Base-by-base conservation (phyloP, 768 basidiomycete species). In the Amanita brunnescens region DNA sequence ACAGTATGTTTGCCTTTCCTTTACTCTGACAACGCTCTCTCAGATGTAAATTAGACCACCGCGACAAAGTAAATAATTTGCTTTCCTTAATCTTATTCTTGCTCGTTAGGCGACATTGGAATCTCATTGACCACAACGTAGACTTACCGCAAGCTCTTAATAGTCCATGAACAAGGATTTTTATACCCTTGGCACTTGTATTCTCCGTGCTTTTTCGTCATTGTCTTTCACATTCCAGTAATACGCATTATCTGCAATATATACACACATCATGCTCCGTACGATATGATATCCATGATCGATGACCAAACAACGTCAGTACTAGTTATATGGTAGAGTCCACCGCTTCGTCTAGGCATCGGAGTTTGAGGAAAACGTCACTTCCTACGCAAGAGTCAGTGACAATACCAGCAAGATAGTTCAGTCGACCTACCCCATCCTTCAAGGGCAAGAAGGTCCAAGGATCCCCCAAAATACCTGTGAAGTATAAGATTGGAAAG, bases 391-490 rank as follows among this genome's bases (percentile, higher is more conserved):
- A 8, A 39, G 47, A 12, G 44, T 58, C 29, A 57, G 52, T 53
- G 33, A 55, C 51, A 33, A 24, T 35, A 18, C 10, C 13, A 23
- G 13, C 33, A 9, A 53, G 18, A 39, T 18, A 48, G 54, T n/a
- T 18, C 39, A 35, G 6, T 76, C n/a, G 38, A 38, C 34, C 62
- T 59, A 79, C 88, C 89, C 87, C 87, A 91, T 9, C 90, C 87
- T 62, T 91, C 85, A 41, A 94, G 63, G 1, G 86, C 83, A 54
- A 87, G 78, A 38, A 95, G 69, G 57, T 92, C 86, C 21, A 94
- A 72, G 4, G 84, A 84, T 14, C 91, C 91, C 8, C 91, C 90
- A 58, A 94, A 94, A 63, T 93, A 93, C 56, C 80, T 83, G 49
- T 52, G 54, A 14, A 59, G 55, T 29, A 38, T 12, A 10, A 49